Evolutionary conservation across 1,284 basidiomycete species (phyloP), one percentile per base, ranked within the genome.

Genomic region (Sanghuangporus baumii): DNA sequence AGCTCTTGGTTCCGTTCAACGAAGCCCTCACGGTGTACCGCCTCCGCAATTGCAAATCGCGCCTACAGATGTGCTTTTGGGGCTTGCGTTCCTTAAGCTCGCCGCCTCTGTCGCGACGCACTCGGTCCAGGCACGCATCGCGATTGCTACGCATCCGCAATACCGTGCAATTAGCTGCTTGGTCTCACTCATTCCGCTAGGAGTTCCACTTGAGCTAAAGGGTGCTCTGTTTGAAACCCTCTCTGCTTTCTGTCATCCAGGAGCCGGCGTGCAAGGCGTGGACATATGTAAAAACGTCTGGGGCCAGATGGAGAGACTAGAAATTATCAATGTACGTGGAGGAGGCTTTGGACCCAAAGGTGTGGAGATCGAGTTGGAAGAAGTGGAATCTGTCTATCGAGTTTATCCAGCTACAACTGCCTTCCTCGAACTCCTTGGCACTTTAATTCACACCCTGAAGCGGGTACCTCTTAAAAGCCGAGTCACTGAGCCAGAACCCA

Each of bases 201-300:
- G 89, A 9, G 83, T 95, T 18, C 91, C 93, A 0, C 77, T 96
- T n/a, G 94, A 98, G 70, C 81, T 98, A 60, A 98, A 98, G 70
- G 94, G 94, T 0, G 85, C 89, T 0, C 77, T 97, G 1, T 88
- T 98, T 64, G 85, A 93, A 41, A 87, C 93, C 0, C 79, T 97
- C 5, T 83, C 92, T 0, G 89, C 94, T 0, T 98, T 98, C 76
- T 92, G 90, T 68, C 79, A 84, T 57, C 86, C 90, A 18, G 89
- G 87, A 14, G 89, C 86, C 0, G 90, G 91, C 4, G 71, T 76
- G 6, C 78, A 85, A 3, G 92, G 91, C 23, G 83, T 89, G 14
- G 91, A 94, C 67, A 86, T 95, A 38, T 91, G 92, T 70, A 85
- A 84, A 66, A 84, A 86, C 3, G 85, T 95, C 2, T 96, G 94